Base-by-base conservation (phyloP, 768 basidiomycete species). In the Mycena crocata region DNA sequence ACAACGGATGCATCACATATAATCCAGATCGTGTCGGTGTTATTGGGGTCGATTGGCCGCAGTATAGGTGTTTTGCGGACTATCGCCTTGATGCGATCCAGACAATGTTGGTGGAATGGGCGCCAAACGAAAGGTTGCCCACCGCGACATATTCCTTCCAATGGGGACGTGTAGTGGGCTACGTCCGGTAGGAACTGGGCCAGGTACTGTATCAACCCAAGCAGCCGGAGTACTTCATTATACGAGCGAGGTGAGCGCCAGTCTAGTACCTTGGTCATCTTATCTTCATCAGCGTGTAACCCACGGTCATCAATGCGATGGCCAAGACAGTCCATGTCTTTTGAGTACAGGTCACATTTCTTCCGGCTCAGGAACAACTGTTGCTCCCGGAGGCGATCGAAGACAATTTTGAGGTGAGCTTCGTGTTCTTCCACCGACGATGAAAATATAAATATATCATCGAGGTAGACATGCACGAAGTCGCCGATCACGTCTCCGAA, bases 391-490 rank as follows among this genome's bases (percentile, higher is more conserved):
- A 85, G 68, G 0, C 54, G 66, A 0, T 73, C 66, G 45, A 85
- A 76, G 1, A 84, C 74, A 0, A 74, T 31, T 2, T 58, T 32
- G 0, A 85, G 67, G 66, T 82, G 75, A 14, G 68, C 19, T 34
- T 78, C 71, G 51, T 85, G 83, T 0, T 83, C 83, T 24, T 79
- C 77, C 2, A 82, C 65, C 0, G 77, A 69, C 13, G 79, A 62
- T 0, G 77, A 80, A 60, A 67, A 84, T 0, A 84, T 71, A 51
- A 85, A 80, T 5, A 85, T 77, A 65, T 86, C 81, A 60, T 86
- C 83, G 0, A 86, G 67, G 61, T 85, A 86, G 2, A 81, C 75
- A 48, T 85, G 79, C 12, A 85, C 34, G 57, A 80, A 84, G 12
- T 44, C 31, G 0, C 82, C 81, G 3, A 86, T 79, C 14, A 70